Percentiles rank a stretch among this genome's conserved stretches.
These are phyloP conservation scores for Fusarium begoniae DNA, from an alignment of 2,329 filamentous ascomycete genomes.

Conservation along the genomic window DNA sequence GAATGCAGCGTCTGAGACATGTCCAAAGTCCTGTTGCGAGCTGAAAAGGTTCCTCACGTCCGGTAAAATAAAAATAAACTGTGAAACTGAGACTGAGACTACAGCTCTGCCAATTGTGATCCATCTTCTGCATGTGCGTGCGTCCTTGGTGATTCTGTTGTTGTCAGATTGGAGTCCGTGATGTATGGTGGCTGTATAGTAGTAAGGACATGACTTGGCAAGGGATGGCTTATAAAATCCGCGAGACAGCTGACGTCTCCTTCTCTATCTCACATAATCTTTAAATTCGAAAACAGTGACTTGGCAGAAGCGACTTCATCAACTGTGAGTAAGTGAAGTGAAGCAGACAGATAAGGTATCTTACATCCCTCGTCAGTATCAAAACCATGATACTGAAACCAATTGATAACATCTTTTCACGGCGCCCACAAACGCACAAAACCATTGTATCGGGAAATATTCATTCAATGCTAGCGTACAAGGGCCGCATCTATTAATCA, in stretches of 20 bases:
- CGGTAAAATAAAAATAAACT: background rate
- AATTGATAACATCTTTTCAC: background rate
- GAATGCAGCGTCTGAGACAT: constrained; percentile 28
- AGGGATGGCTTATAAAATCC: constrained; percentile 1
- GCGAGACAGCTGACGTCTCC: background rate
- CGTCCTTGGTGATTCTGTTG: background rate
- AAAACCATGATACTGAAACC: background rate
- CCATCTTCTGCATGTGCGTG: background rate
- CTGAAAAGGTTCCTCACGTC: background rate
- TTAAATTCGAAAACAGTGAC: background rate
- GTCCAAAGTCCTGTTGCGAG: background rate
- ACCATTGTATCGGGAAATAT: background rate
- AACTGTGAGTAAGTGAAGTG: background rate
- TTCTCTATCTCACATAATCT: background rate
- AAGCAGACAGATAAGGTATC: background rate
- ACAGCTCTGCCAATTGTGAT: background rate
- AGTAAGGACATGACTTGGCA: constrained; percentile 2
- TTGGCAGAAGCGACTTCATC: background rate
- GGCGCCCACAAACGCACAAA: background rate
- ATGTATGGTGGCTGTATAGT: background rate
- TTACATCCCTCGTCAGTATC: background rate
- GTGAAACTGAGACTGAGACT: background rate
- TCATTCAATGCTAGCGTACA: constrained; percentile 22
- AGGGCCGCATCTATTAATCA: constrained; percentile 41
- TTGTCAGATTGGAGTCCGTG: background rate